A percentile compares a stretch with the other conserved stretches of the same genome.
phyloP scores from a whole-genome alignment of 1,284 basidiomycete species.

The Naganishia sp. region DNA sequence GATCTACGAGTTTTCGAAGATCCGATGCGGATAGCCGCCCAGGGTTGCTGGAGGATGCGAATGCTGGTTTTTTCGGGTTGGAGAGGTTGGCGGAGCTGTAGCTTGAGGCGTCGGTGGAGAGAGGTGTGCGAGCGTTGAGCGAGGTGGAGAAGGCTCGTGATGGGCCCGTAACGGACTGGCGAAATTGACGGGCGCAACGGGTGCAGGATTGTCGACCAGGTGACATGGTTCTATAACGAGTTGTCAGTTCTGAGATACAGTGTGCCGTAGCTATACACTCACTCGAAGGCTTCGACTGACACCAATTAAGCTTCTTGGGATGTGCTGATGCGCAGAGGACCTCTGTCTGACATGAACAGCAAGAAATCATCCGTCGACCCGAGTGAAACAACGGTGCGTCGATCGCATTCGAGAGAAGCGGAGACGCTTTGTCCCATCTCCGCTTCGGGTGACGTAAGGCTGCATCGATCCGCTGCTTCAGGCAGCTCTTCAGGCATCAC shows the following conservation, averaged over 20 bases:
- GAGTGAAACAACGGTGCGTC: no score
- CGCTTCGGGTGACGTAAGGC: no score
- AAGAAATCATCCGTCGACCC: no score
- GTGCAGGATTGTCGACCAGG: slow-evolving; percentile 22
- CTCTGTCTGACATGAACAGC: no score
- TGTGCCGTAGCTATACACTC: not conserved
- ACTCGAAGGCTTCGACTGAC: not conserved
- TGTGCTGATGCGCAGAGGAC: no score
- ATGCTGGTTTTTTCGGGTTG: slow-evolving; percentile 13
- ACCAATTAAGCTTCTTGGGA: no score
- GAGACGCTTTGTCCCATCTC: no score
- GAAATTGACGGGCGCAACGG: slow-evolving; percentile 13
- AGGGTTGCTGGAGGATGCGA: not conserved
- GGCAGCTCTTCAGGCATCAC: no score
- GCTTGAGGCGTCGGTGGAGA: not conserved
- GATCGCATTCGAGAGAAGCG: no score
- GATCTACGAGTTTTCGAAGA: slow-evolving; percentile 43
- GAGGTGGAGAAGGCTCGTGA: slow-evolving; percentile 12
- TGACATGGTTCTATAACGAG: slow-evolving; percentile 1
- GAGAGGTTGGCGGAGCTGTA: slow-evolving; percentile 13
- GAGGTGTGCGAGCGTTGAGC: not conserved
- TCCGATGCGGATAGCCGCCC: slow-evolving; percentile 38
- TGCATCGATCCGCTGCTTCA: no score
- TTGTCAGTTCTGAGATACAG: not conserved
- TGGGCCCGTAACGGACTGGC: not conserved